These are phyloP conservation scores for Anthoceros angustus DNA, from an alignment of 225 moss, liverwort and hornwort species.

Conservation along the genomic window DNA sequence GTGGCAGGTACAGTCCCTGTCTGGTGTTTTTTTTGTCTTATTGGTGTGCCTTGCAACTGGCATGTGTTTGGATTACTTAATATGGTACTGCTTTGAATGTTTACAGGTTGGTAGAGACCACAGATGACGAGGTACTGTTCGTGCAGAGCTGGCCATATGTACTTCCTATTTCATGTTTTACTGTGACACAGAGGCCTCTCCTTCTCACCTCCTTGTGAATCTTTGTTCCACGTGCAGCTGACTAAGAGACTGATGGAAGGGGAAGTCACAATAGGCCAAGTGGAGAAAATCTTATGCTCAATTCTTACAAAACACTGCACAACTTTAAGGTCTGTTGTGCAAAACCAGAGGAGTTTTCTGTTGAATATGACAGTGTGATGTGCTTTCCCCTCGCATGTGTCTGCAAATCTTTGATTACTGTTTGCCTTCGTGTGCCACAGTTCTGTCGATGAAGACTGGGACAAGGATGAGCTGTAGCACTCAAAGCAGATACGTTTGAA, in stretches of 20 bases:
- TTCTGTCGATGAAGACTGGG: too few relatives aligned
- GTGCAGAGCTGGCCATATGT: background rate
- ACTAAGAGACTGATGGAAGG: slow-evolving; percentile 25
- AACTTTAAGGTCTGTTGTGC: slow-evolving; percentile 8
- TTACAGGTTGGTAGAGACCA: slow-evolving; percentile 61
- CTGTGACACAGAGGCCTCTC: background rate
- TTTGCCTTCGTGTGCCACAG: too few relatives aligned
- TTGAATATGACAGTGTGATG: too few relatives aligned
- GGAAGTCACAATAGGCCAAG: slow-evolving; percentile 18
- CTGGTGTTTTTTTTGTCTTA: background rate
- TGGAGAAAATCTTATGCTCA: slow-evolving; percentile 20
- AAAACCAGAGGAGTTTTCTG: too few relatives aligned
- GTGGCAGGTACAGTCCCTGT: slow-evolving; percentile 41
- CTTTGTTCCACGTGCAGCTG: slow-evolving; percentile 12
- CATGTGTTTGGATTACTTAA: background rate
- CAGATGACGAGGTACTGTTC: slow-evolving; percentile 53
- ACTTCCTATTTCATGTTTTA: background rate
- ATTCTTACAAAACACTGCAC: slow-evolving; percentile 24
- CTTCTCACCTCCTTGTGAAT: background rate
- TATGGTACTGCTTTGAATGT: slow-evolving; percentile 6
- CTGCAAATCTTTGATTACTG: too few relatives aligned
- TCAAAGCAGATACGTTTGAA: too few relatives aligned
- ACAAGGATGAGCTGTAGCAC: too few relatives aligned
- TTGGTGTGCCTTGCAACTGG: background rate
- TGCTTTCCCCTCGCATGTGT: too few relatives aligned